Conservation (phyloP, 495 filamentous ascomycete species). For the Rusavskia elegans region DNA sequence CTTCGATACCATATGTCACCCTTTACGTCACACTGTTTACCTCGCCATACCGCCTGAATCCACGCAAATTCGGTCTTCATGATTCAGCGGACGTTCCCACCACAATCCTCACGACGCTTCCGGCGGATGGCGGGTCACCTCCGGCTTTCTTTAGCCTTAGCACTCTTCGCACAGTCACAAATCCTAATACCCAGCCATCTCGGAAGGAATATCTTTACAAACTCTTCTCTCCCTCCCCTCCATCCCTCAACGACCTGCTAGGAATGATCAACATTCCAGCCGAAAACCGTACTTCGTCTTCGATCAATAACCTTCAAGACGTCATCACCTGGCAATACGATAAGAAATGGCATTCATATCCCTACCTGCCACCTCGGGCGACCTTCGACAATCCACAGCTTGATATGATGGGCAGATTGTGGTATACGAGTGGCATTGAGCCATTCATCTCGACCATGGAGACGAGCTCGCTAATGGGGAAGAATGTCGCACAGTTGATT, state of each 20-base stretch:
- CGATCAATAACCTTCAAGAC: slow-evolving; percentile 7
- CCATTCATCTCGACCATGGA: slow-evolving; percentile 96
- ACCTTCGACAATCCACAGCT: slow-evolving; percentile 76
- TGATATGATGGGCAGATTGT: slow-evolving; percentile 27
- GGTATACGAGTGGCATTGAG: slow-evolving; percentile 90
- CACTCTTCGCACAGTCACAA: slow-evolving; percentile 45
- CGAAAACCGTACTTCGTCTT: background rate
- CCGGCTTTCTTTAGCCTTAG: slow-evolving; percentile 81
- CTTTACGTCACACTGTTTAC: slow-evolving; percentile 83
- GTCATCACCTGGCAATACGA: slow-evolving; percentile 63
- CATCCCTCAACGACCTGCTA: slow-evolving; percentile 48
- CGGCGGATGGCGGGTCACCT: slow-evolving; percentile 31
- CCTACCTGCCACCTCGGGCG: slow-evolving; percentile 61
- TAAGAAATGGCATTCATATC: slow-evolving; percentile 70
- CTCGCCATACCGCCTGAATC: slow-evolving; percentile 50
- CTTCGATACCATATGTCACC: slow-evolving; percentile 67
- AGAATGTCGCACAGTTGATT: slow-evolving; percentile 75
- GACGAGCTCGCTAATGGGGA: slow-evolving; percentile 89
- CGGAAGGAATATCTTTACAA: slow-evolving; percentile 79
- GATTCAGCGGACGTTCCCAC: slow-evolving; percentile 35
- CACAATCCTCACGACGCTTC: slow-evolving; percentile 67
- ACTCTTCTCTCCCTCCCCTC: slow-evolving; percentile 66
- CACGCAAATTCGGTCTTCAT: slow-evolving; percentile 50
- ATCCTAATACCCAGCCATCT: slow-evolving; percentile 30
- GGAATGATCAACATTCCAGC: slow-evolving; percentile 19